Evolutionary conservation across 306 rosid genomes (phyloP).

Genomic region (Citrullus amarus): DNA sequence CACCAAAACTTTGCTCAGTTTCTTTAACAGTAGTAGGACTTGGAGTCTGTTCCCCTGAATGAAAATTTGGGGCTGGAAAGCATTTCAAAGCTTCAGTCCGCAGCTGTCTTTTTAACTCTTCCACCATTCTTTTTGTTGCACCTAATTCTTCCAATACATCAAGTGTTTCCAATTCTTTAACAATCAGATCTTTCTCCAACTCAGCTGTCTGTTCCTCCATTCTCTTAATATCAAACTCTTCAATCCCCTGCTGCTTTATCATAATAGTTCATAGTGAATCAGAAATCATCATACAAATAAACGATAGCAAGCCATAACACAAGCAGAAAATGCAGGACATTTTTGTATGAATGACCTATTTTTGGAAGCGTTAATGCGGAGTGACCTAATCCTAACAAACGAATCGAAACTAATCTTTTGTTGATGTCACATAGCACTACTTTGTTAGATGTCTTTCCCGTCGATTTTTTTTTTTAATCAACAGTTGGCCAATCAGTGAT

Average conservation of each 20-base stretch:
- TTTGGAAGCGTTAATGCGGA: too few relatives aligned
- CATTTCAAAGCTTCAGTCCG: constrained; percentile 59
- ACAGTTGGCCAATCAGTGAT: too few relatives aligned
- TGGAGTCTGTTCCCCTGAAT: constrained; percentile 22
- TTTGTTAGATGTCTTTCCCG: too few relatives aligned
- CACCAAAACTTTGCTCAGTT: constrained; percentile 29
- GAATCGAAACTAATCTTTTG: too few relatives aligned
- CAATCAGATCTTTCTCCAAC: constrained; percentile 91
- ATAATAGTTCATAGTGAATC: constrained; percentile 20
- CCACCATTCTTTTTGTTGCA: constrained; percentile 69
- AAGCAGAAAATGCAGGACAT: not conserved
- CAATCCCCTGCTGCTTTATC: constrained; percentile 38
- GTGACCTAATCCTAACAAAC: too few relatives aligned
- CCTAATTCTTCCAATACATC: constrained; percentile 91
- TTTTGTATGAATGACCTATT: too few relatives aligned
- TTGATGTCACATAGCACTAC: too few relatives aligned
- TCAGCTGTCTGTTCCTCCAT: constrained; percentile 87
- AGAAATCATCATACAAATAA: constrained; percentile 10
- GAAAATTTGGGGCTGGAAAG: constrained; percentile 21
- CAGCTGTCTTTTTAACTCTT: constrained; percentile 72
- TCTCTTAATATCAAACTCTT: constrained; percentile 70
- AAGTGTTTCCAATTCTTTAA: constrained; percentile 88
- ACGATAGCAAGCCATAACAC: not conserved
- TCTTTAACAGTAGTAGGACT: constrained; percentile 43
- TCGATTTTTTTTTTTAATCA: too few relatives aligned